Base-by-base conservation (phyloP, 768 basidiomycete species). In the Hypholoma sublateritium region DNA sequence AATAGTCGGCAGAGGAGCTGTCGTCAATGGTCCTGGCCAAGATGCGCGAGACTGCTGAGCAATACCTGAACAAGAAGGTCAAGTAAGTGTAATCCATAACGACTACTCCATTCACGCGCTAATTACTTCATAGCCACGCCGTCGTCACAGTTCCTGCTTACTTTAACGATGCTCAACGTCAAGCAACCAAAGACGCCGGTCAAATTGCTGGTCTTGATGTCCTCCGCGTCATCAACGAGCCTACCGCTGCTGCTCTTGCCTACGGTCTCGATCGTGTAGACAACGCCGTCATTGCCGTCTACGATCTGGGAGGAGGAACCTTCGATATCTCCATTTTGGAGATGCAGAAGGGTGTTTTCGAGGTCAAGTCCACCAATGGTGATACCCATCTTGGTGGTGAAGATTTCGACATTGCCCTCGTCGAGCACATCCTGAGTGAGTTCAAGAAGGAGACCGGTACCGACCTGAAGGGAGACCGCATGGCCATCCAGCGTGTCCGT, bases 301-400 rank as follows among this genome's bases (percentile, higher is more conserved):
- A 98, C 71, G 97, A 99, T 80, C 83, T 98, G 32, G 96, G 96
- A 64, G 96, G 96, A 66, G 96, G 96, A 55, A 98, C 96, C 21
- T 98, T 98, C 73, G 96, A 98, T 93, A 94, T 99, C 68, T 99
- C 97, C 25, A 95, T 99, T 64, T 81, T 99, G 55, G 95, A 98
- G 77, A 98, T 98, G 94, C 94, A 98, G 74, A 95, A 97, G 75
- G 97, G 96, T 66, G 95, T 99, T 9, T 99, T 98, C 73, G 97
- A 98, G 74, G 97, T 99, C 70, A 99, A 98, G 80, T 98, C 97
- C 0, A 99, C 97, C 54, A 98, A 98, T 69, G 97, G 97, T 70
- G 96, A 99, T 74, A 98, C 97, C 14, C 97, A 99, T 71, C 85
- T 99, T 56, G 97, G 93, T 63, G 82, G 82, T 70, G 97, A 99